Evolutionary conservation across 2,329 filamentous ascomycete genomes (phyloP).

Genomic region (Orbilia ellipsospora): DNA sequence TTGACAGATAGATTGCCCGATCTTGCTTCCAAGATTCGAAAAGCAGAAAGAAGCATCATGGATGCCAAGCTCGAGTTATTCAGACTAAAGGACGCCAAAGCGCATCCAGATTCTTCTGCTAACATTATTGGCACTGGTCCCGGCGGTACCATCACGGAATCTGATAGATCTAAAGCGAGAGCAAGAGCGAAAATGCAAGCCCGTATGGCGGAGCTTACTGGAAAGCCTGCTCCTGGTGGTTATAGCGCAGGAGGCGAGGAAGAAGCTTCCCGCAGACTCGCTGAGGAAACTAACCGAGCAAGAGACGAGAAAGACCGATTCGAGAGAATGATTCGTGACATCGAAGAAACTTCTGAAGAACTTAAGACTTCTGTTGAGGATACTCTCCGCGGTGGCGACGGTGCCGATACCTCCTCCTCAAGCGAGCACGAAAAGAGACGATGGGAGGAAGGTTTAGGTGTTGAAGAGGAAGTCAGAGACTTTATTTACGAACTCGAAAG

Average conservation of each 20-base stretch:
- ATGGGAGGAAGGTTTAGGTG: constrained; percentile 95
- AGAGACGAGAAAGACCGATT: constrained; percentile 90
- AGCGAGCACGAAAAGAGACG: constrained; percentile 75
- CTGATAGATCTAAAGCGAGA: constrained; percentile 91
- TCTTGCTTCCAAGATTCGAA: constrained; percentile 89
- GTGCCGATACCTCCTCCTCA: constrained; percentile 60
- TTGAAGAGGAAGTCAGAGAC: constrained; percentile 95
- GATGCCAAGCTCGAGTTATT: constrained; percentile 93
- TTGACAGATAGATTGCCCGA: constrained; percentile 91
- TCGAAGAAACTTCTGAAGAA: constrained; percentile 93
- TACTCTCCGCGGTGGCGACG: constrained; percentile 81
- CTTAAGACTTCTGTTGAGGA: constrained; percentile 87
- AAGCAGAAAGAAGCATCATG: constrained; percentile 89
- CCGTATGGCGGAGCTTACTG: constrained; percentile 88
- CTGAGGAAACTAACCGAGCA: constrained; percentile 85
- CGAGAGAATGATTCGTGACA: constrained; percentile 94
- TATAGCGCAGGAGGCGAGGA: constrained; percentile 69
- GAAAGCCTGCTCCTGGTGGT: constrained; percentile 73
- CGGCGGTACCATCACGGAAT: constrained; percentile 88
- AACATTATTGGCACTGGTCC: constrained; percentile 91
- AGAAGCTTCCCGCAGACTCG: constrained; percentile 83
- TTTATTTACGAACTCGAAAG: constrained; percentile 97
- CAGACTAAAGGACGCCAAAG: constrained; percentile 91
- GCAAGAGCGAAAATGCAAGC: constrained; percentile 99
- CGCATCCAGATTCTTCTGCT: constrained; percentile 81